Conservation (phyloP, 352 stramenopile species). For the Thalassiosira hispida region DNA sequence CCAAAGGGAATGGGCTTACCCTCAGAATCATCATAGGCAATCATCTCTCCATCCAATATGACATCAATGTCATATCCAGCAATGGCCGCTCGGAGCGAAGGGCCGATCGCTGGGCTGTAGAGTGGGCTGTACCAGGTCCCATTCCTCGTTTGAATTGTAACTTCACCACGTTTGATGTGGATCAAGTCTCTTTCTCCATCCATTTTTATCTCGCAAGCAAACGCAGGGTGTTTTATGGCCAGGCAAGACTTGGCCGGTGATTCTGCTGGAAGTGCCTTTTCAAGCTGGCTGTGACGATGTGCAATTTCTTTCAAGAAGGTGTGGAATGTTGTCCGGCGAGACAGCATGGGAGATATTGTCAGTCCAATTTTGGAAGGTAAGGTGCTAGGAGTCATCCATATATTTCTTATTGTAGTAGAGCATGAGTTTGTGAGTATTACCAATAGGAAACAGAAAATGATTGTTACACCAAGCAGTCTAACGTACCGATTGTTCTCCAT, state of each 20-base stretch:
- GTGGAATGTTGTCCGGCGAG: conserved; percentile 56
- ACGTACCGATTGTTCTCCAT: conserved; percentile 50
- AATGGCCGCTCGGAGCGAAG: conserved; percentile 68
- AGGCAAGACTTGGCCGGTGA: conserved; percentile 46
- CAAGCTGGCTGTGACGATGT: conserved; percentile 43
- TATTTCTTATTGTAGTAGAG: conserved; percentile 20
- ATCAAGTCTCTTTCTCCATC: conserved; percentile 80
- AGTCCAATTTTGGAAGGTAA: conserved; percentile 57
- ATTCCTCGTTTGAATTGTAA: conserved; percentile 78
- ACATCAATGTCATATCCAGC: conserved; percentile 69
- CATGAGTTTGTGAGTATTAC: neutral
- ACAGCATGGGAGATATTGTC: conserved; percentile 73
- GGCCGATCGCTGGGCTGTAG: conserved; percentile 78
- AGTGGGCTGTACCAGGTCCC: conserved; percentile 74
- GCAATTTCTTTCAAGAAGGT: conserved; percentile 58
- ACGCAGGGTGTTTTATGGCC: conserved; percentile 72
- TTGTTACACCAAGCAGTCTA: neutral
- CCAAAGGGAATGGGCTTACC: conserved; percentile 79
- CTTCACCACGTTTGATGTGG: conserved; percentile 69
- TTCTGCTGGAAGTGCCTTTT: conserved; percentile 37
- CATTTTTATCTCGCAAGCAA: conserved; percentile 83
- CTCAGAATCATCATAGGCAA: conserved; percentile 73
- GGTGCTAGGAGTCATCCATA: conserved; percentile 41
- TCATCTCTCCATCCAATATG: conserved; percentile 84
- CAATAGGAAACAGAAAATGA: neutral